phyloP scores from a whole-genome alignment of 2,329 filamentous ascomycete genomes.

The Colletotrichum sublineola region DNA sequence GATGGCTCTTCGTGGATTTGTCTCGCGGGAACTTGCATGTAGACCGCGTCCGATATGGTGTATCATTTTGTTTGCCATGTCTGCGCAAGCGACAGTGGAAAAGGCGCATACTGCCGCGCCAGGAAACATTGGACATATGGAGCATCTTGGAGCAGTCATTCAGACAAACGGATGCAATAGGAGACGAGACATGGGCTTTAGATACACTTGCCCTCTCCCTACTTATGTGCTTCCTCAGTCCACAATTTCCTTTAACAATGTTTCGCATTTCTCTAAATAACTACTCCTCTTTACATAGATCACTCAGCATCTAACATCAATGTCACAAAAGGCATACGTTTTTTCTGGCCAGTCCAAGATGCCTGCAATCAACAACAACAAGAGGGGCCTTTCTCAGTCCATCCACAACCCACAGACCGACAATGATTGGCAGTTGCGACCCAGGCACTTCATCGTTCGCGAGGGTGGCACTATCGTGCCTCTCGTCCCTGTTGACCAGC shows the following conservation, averaged over 20 bases:
- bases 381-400: slow-evolving; percentile 35
- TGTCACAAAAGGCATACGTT: background rate
- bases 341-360: background rate
- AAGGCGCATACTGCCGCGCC: slow-evolving; percentile 19
- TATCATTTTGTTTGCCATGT: slow-evolving; percentile 5
- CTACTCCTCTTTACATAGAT: background rate
- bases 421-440: slow-evolving; percentile 35
- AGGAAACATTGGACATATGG: background rate
- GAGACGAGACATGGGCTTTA: background rate
- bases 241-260: no score
- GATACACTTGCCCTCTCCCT: background rate
- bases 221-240: background rate
- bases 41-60: slow-evolving; percentile 2
- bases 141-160: background rate
- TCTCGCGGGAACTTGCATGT: slow-evolving; percentile 19
- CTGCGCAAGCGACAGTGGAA: slow-evolving; percentile 8
- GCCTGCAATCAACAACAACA: background rate
- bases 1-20: background rate
- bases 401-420: slow-evolving; percentile 35
- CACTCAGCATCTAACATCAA: background rate
- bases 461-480: slow-evolving; percentile 59
- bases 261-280: no score
- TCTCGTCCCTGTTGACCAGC: slow-evolving; percentile 66
- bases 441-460: slow-evolving; percentile 58
- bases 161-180: background rate